phyloP scores from a whole-genome alignment of 116 monocot species.

The Phalaenopsis hybrid region DNA sequence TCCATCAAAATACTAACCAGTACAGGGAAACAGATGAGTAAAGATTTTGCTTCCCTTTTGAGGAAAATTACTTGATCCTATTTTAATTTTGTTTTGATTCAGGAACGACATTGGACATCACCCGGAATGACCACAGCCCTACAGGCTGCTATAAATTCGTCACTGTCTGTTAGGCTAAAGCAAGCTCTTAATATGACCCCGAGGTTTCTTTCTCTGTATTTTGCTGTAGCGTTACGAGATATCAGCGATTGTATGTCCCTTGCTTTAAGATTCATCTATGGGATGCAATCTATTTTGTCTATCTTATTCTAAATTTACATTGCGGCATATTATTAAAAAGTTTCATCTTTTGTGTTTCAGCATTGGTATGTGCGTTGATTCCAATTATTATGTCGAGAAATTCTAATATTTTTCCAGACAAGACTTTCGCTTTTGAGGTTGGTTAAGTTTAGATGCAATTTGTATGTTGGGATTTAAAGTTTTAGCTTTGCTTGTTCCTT shows the following conservation, averaged over 20 bases:
- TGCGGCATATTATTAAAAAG: neutral
- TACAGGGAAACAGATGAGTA: neutral
- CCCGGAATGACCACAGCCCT: conserved; percentile 57
- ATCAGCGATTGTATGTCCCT: conserved; percentile 70
- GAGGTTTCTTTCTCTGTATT: conserved; percentile 66
- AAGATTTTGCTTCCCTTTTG: neutral
- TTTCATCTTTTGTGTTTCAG: conserved; percentile 32
- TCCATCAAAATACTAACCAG: neutral
- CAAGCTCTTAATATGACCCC: conserved; percentile 77
- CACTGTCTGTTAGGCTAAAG: conserved; percentile 63
- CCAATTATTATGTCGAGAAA: conserved; percentile 89
- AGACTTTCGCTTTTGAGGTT: conserved; percentile 79
- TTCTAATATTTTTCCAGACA: conserved; percentile 80
- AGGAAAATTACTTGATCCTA: neutral
- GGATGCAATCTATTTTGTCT: neutral
- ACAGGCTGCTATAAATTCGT: conserved; percentile 50
- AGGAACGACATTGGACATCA: conserved; percentile 84
- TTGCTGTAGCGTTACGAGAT: conserved; percentile 63
- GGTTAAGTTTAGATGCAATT: conserved; percentile 1
- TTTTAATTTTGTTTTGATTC: conserved; percentile 20
- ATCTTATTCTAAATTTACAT: neutral
- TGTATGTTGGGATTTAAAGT: neutral
- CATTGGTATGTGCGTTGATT: conserved; percentile 82
- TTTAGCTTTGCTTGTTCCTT: neutral
- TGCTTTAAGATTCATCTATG: conserved; percentile 14